These are phyloP conservation scores for Puccinia coronata DNA, from an alignment of 1,284 basidiomycete species.

Conservation along the genomic window DNA sequence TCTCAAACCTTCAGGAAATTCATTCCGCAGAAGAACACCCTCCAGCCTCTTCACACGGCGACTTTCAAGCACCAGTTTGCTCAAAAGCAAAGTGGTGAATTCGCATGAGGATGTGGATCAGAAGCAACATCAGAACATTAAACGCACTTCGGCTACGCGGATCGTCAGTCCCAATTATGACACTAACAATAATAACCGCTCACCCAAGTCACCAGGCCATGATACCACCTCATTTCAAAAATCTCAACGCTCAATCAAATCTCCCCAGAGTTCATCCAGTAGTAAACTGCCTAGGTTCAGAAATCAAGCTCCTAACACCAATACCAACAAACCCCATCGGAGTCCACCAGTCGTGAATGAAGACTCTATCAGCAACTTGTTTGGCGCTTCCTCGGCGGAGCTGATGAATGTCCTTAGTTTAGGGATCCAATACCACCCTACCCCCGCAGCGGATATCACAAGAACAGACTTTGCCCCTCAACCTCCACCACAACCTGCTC, in stretches of 20 bases:
- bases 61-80: neutral
- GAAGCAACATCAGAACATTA: too few species aligned
- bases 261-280: too few species aligned
- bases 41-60: neutral
- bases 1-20: neutral
- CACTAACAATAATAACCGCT: neutral
- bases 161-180: too few species aligned
- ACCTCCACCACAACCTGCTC: neutral
- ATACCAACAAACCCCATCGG: neutral
- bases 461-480: neutral
- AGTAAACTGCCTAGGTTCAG: too few species aligned
- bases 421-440: neutral
- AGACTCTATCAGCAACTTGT: neutral
- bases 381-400: neutral
- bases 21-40: neutral
- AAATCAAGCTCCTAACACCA: too few species aligned
- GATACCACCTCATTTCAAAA: neutral
- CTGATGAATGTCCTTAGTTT: neutral
- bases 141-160: too few species aligned
- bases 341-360: neutral
- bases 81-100: neutral
- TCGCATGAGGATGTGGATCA: too few species aligned
- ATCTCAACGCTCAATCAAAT: neutral
- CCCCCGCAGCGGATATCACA: neutral
- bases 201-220: neutral